Base-by-base conservation (phyloP, 2,329 filamentous ascomycete species). In the Aspergillus aculeatinus region DNA sequence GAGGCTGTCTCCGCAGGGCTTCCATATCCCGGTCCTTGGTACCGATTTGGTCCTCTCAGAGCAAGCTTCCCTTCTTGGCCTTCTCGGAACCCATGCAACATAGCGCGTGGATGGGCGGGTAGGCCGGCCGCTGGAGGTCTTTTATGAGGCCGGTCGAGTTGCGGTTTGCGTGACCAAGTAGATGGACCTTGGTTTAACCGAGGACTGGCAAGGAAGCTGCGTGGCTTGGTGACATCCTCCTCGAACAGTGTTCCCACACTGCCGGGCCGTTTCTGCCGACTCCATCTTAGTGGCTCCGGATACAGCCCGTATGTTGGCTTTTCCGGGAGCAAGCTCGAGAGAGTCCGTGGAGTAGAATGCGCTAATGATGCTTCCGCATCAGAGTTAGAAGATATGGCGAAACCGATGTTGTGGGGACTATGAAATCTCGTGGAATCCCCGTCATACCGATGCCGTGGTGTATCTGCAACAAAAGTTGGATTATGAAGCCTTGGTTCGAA, bases 241-340 rank as follows among this genome's bases (percentile, higher is more conserved):
- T 78, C 76, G 58, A 77, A 76, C 10, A 74, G 60, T 1, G 75
- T 77, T 27, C 65, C 72, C 21, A 67, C 67, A 60, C 76, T 79
- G 19, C 50, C 55, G 10, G 69, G 72, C 19, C 71, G 53, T 25
- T 61, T 64, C 12, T 65, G 67, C 44, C 69, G 68, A 44, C 65
- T 71, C 61, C 71, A 67, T 49, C 68, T 68, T n/a, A 79, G 65
- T 21, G 75, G 77, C 27, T 74, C 71, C 27, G 79, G 77, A 59
- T 73, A 76, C 19, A 78, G 60, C 19, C 67, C 68, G 60, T 71
- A 69, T 48, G 63, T 59, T n/a, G 71, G 70, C 29, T 70, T 69
- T 48, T 75, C 71, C 2, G 76, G 76, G 6, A 77, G 64, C 14
- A 78, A 65, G 48, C 72, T 72, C 21, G 76, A 74, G n/a, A 74